Evolutionary conservation across 1,284 basidiomycete genomes (phyloP), one percentile per base, ranked within the genome.

Genomic region (Ustanciosporium gigantosporum): DNA sequence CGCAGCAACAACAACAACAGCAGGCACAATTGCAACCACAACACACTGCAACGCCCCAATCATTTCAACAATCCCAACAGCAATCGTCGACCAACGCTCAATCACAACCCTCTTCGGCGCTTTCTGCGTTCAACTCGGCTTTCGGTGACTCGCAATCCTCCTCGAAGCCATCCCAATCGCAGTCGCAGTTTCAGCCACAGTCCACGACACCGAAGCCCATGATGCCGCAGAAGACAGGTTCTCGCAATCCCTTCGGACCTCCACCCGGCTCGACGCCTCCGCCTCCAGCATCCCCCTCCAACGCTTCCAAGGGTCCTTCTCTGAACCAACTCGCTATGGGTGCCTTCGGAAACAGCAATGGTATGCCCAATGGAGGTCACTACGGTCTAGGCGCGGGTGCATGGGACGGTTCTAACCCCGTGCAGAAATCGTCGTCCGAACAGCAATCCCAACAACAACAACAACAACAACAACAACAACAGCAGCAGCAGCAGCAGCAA

Each of bases 171-270:
- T 23, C 36, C 36, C 13, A 9, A 11, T 37, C 9, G 20, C 57
- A 43, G 41, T 48, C 71, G 2, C 66, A 67, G 11, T 66, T 71
- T 17, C 70, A 66, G 29, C 51, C 69, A 5, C 81, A 82, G 7
- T 81, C 84, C 2, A 21, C 48, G n/a, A 40, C 84, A 20, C 46
- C 79, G 15, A 79, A 80, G 56, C 78, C 80, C 2, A 83, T 97
- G n/a, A 85, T 86, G 70, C 83, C 91, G 5, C 93, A 97, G 77
- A 86, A 88, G 78, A 98, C 94, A 2, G 93, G 94, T 16, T 90
- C 90, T 3, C 87, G 87, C 70, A 98, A 98, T 82, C 94, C 94
- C 0, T 98, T 98, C 70, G 92, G 92, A 6, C 84, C 86, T 20
- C 84, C 88, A 2, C 82, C 76, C 3, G 79, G 76, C 5, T 58